Base-by-base conservation (phyloP, 2,329 filamentous ascomycete genomes). In the Phaeophleospora eucalypticola region DNA sequence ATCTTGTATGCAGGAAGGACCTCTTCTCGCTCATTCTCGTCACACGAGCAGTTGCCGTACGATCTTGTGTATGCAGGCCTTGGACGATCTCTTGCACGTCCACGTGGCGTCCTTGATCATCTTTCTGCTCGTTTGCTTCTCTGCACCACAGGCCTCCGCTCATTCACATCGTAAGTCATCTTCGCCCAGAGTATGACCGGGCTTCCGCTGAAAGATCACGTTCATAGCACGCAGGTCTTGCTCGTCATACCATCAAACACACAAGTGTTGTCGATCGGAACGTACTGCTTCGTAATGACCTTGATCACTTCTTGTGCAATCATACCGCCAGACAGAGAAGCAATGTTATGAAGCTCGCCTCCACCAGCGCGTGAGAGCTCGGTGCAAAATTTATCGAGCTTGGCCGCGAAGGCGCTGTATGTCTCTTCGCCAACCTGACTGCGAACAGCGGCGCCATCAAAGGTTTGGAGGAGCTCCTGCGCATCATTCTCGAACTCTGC, bases 221-320 rank as follows among this genome's bases (percentile, higher is more conserved):
- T 43, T 35, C 57, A 41, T 32, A 61, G 39, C 2, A 63, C 60
- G 36, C 54, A 56, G 3, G 68, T 78, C 59, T 74, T 77, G 61
- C 79, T 81, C 53, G 64, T 70, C 2, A 83, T 72, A 1, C 81
- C 81, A 59, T 84, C 80, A 55, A 82, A 83, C 18, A 83, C 63
- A 58, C 79, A 82, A 0, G 77, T 80, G 50, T 83, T 82, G 62
- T 83, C 79, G 7, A 83, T 70, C 1, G 81, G 81, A 9, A 82
- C 71, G 60, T 84, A 84, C 66, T 84, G 81, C 59, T 77, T 75
- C n/a, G 81, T 84, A 36, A 91, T 80, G 67, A 82, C 78, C 65
- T 98, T 98, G 71, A 98, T 94, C 53, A 91, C 81, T 71, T 98
- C 93, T 69, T 98, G 94, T n/a, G 91, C 89, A 39, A 94, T 86